phyloP scores from a whole-genome alignment of 106 monocot genomes.

The Agapanthus africanus region DNA sequence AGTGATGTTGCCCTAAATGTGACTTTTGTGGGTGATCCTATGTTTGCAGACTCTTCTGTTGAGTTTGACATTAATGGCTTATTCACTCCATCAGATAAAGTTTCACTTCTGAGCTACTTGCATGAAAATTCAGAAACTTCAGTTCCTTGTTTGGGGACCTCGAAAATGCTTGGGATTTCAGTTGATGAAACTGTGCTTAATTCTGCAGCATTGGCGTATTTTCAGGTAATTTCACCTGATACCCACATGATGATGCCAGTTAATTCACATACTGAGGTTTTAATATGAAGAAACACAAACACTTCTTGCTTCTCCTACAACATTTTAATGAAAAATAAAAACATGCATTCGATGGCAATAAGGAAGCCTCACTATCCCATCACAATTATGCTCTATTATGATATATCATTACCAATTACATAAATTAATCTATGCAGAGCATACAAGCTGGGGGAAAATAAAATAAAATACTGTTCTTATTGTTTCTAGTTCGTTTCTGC shows the following conservation, averaged over 20 bases:
- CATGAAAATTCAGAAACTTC: slow-evolving; percentile 17
- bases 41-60: slow-evolving; percentile 50
- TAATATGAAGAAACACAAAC: not conserved
- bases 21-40: slow-evolving; percentile 60
- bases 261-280: not conserved
- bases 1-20: slow-evolving; percentile 62
- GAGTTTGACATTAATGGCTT: slow-evolving; percentile 83
- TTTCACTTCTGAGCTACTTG: slow-evolving; percentile 2
- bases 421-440: not conserved
- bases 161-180: slow-evolving; percentile 73
- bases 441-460: not conserved
- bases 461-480: not conserved
- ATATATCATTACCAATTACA: not conserved
- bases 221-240: slow-evolving; percentile 43
- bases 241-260: not conserved
- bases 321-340: not conserved
- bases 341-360: not conserved
- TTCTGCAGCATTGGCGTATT: slow-evolving; percentile 57
- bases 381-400: not conserved
- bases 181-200: slow-evolving; percentile 70
- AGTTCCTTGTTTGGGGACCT: slow-evolving; percentile 31
- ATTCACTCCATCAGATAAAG: slow-evolving; percentile 35
- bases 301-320: not conserved
- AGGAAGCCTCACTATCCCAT: not conserved
- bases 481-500: slow-evolving; percentile 9